Evolutionary conservation across 768 basidiomycete genomes (phyloP).

Genomic region (Serendipita sp.): DNA sequence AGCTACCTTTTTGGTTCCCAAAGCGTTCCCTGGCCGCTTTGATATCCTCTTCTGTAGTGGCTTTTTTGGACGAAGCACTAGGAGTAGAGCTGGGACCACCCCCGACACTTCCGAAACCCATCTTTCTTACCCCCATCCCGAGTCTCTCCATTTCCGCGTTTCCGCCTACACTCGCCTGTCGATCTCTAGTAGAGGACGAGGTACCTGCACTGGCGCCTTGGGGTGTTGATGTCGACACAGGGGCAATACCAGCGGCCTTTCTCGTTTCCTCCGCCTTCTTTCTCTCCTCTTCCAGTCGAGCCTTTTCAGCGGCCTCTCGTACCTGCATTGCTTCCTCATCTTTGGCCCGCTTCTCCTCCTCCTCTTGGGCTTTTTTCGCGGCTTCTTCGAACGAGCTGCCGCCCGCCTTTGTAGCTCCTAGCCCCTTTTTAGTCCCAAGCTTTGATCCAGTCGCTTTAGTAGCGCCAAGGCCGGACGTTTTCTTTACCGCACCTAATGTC

Average conservation of each 20-base stretch:
- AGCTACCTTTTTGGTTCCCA: constrained; percentile 52
- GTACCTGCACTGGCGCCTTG: constrained; percentile 18
- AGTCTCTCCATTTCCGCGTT: constrained; percentile 38
- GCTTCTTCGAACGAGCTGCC: constrained; percentile 84
- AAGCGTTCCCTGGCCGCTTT: constrained; percentile 84
- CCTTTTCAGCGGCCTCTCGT: constrained; percentile 72
- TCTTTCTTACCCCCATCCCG: constrained; percentile 56
- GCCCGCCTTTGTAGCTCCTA: constrained; percentile 72
- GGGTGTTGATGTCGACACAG: constrained; percentile 20
- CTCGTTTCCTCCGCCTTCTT: constrained; percentile 26
- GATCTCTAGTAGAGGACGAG: constrained; percentile 14
- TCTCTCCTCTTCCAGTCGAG: constrained; percentile 37
- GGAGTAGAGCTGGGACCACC: constrained; percentile 38
- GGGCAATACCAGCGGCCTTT: constrained; percentile 23
- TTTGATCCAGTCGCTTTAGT: constrained; percentile 27
- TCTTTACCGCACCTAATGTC: constrained; percentile 16
- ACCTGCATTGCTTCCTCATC: constrained; percentile 79
- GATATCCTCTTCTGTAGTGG: constrained; percentile 41
- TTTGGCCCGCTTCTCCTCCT: constrained; percentile 72
- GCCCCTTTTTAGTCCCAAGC: constrained; percentile 33
- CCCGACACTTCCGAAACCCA: constrained; percentile 78
- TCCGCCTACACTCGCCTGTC: constrained; percentile 23
- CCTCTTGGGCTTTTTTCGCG: constrained; percentile 75
- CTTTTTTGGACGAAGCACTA: constrained; percentile 25
- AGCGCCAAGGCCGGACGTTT: constrained; percentile 16